A percentile compares a stretch with the other conserved stretches of the same genome.
Conservation (phyloP, 2,329 filamentous ascomycete genomes). For the Neophaeococcomyces mojaviensis region DNA sequence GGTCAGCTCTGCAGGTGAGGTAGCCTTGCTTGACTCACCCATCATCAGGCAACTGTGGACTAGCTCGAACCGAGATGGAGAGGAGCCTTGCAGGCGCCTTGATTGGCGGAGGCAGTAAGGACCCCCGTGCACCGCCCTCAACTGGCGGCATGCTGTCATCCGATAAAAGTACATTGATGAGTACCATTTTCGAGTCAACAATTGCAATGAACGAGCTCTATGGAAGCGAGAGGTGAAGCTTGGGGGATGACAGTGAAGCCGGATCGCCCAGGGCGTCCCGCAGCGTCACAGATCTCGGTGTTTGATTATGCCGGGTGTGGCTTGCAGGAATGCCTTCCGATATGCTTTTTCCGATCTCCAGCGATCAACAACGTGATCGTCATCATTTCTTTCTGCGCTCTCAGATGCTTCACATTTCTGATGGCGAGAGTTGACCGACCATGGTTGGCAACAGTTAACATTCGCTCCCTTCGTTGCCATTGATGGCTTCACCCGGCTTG, state of each 20-base stretch:
- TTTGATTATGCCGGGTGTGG: neutral
- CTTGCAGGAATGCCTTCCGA: neutral
- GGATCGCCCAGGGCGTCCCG: neutral
- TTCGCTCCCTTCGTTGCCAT: neutral
- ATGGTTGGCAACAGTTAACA: too few species aligned
- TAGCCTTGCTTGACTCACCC: slow-evolving; percentile 6
- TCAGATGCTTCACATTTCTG: too few species aligned
- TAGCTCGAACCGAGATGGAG: neutral
- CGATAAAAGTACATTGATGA: neutral
- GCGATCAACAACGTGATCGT: neutral
- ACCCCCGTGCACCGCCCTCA: neutral
- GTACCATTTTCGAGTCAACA: neutral
- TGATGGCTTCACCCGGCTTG: slow-evolving; percentile 4
- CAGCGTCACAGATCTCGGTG: neutral
- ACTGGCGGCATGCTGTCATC: neutral
- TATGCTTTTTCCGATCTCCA: neutral
- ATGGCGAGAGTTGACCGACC: too few species aligned
- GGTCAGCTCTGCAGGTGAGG: neutral
- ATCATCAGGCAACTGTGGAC: neutral
- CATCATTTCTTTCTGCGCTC: too few species aligned
- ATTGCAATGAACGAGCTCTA: neutral
- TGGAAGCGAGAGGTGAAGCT: too few species aligned
- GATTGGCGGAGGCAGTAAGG: neutral
- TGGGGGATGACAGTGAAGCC: neutral
- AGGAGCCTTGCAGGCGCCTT: neutral